A percentile compares a stretch with the other conserved stretches of the same genome.
These are phyloP conservation scores for Cladosporium colombiae DNA, from an alignment of 2,329 filamentous ascomycete genomes.

Conservation along the genomic window DNA sequence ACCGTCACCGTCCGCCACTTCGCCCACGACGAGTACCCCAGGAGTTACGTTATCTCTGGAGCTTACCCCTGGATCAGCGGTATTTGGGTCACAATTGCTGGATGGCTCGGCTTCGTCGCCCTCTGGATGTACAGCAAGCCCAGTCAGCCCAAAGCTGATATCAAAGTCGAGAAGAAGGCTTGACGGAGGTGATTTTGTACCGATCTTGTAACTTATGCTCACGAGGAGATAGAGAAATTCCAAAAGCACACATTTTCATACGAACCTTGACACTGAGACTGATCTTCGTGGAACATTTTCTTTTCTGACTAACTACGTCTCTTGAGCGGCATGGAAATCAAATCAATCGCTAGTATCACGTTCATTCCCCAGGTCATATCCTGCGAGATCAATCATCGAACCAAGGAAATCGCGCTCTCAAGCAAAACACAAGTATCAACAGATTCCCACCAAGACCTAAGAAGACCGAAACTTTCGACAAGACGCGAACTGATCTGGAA, in stretches of 20 bases:
- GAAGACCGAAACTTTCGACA: background rate
- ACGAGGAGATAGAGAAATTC: slow-evolving; percentile 8
- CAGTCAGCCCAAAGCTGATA: slow-evolving; percentile 39
- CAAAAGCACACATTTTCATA: background rate
- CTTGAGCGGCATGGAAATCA: no score
- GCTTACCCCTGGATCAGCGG: slow-evolving; percentile 95
- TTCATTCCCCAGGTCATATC: background rate
- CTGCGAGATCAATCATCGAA: background rate
- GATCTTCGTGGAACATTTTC: no score
- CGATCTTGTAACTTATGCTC: slow-evolving; percentile 12
- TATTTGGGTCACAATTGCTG: slow-evolving; percentile 77
- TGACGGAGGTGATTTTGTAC: background rate
- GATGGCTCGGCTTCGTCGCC: slow-evolving; percentile 81
- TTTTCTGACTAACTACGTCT: background rate
- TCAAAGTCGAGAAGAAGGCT: slow-evolving; percentile 19
- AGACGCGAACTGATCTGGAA: background rate
- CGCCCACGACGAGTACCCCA: slow-evolving; percentile 93
- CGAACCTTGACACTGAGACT: background rate
- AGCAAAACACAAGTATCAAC: background rate
- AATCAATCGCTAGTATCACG: no score
- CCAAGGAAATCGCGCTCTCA: background rate
- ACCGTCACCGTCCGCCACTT: slow-evolving; percentile 95
- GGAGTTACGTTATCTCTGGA: slow-evolving; percentile 84
- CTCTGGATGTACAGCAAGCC: slow-evolving; percentile 83
- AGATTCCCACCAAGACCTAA: background rate